Conservation (phyloP, 2,329 filamentous ascomycete species). For the Pochonia chlamydosporia region DNA sequence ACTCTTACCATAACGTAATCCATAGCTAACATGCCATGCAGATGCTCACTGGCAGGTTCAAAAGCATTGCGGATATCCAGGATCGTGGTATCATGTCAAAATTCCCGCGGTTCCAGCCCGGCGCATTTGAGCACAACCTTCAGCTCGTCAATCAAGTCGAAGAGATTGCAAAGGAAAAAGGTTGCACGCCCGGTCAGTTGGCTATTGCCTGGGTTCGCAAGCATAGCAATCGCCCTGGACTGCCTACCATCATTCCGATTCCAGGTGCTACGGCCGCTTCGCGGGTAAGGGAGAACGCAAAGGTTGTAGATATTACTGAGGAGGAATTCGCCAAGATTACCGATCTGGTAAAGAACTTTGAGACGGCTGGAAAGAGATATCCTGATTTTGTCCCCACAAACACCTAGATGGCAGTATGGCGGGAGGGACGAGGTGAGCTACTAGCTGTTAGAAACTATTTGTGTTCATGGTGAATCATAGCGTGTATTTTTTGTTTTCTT, state of each 20-base stretch:
- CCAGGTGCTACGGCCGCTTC: conserved; percentile 54
- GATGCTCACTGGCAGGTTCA: conserved; percentile 24
- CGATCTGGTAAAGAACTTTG: conserved; percentile 40
- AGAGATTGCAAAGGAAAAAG: conserved; percentile 53
- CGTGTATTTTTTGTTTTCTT: neutral
- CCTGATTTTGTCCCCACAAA: conserved; percentile 18
- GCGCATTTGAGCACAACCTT: conserved; percentile 59
- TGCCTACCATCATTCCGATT: conserved; percentile 58
- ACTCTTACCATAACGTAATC: neutral
- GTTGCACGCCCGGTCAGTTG: conserved; percentile 56
- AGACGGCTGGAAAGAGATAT: conserved; percentile 44
- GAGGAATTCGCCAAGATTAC: conserved; percentile 47
- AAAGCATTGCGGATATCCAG: conserved; percentile 17
- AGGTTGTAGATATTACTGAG: conserved; percentile 39
- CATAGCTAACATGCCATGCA: conserved; percentile 7
- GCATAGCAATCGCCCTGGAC: conserved; percentile 43
- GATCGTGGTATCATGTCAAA: conserved; percentile 14
- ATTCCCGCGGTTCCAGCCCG: conserved; percentile 55
- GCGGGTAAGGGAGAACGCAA: conserved; percentile 58
- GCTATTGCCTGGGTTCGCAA: conserved; percentile 59
- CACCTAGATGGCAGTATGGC: neutral
- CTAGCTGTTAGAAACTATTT: neutral
- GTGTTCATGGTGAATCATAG: conserved; percentile 7
- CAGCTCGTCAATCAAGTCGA: conserved; percentile 53
- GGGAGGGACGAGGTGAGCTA: neutral